These are phyloP conservation scores for Anaeramoeba flamelloides DNA, from an alignment of 78 protist genomes.

Conservation along the genomic window DNA sequence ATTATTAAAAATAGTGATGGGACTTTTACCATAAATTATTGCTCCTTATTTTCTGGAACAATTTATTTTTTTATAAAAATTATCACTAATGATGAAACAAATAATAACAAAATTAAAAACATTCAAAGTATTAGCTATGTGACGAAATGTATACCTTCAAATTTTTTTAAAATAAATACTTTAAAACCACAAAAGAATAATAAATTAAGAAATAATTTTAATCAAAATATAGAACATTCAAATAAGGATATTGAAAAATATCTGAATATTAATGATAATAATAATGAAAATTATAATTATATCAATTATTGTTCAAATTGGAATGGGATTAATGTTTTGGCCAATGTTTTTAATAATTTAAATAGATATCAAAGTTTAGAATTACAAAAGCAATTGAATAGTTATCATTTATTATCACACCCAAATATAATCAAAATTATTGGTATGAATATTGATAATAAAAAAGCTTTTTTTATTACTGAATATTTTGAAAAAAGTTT, in stretches of 20 bases:
- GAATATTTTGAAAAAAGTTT: not conserved
- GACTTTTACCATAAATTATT: not conserved
- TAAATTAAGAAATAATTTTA: not conserved
- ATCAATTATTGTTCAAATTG: too few relatives aligned
- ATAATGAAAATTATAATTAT: too few relatives aligned
- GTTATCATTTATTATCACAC: not conserved
- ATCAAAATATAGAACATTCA: not conserved
- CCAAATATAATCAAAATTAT: not conserved
- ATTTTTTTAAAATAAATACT: not conserved
- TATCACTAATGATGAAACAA: too few relatives aligned
- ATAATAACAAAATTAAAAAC: too few relatives aligned
- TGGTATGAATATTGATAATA: not conserved
- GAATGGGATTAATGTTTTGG: too few relatives aligned
- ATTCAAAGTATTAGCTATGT: not conserved
- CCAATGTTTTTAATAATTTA: too few relatives aligned
- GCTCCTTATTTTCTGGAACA: not conserved
- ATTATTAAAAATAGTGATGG: not conserved
- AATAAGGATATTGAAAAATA: too few relatives aligned
- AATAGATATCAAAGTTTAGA: not conserved
- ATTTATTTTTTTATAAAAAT: not conserved
- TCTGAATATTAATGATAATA: too few relatives aligned
- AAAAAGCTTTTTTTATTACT: not conserved
- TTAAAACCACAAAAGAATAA: not conserved
- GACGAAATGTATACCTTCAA: not conserved
- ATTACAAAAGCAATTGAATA: not conserved